Percentiles rank a stretch among this genome's conserved stretches.
Evolutionary conservation across 2,329 filamentous ascomycete genomes (phyloP).

Genomic region (Fusarium decemcellulare): DNA sequence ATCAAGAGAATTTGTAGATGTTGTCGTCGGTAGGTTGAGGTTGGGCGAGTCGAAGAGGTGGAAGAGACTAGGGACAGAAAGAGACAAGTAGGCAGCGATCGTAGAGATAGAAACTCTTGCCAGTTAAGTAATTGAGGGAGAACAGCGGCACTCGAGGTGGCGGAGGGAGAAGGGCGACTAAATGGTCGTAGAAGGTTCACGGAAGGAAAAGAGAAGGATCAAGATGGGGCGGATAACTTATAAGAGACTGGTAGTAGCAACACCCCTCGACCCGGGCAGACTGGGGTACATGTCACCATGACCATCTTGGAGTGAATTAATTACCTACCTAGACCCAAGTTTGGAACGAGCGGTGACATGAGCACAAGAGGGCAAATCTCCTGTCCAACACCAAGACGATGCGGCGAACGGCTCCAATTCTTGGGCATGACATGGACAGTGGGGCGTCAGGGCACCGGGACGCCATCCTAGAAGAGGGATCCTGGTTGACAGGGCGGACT

Average conservation of each 20-base stretch:
- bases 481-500: slow-evolving; percentile 49
- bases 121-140: slow-evolving; percentile 24
- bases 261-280: slow-evolving; percentile 40
- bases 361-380: slow-evolving; percentile 48
- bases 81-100: slow-evolving; percentile 3
- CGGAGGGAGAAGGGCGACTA: slow-evolving; percentile 41
- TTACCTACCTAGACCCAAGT: slow-evolving; percentile 46
- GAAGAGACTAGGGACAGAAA: slow-evolving; percentile 4
- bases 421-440: slow-evolving; percentile 48
- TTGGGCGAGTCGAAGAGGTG: not conserved
- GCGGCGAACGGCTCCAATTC: slow-evolving; percentile 48
- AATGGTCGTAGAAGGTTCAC: slow-evolving; percentile 46
- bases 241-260: slow-evolving; percentile 46
- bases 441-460: slow-evolving; percentile 44
- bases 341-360: slow-evolving; percentile 55
- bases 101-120: slow-evolving; percentile 13
- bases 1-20: slow-evolving; percentile 13
- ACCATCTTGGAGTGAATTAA: slow-evolving; percentile 47
- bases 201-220: slow-evolving; percentile 46
- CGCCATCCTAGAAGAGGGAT: slow-evolving; percentile 39
- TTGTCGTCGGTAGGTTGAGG: slow-evolving; percentile 25
- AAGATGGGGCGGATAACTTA: slow-evolving; percentile 53
- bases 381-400: slow-evolving; percentile 47
- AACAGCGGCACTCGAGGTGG: slow-evolving; percentile 26
- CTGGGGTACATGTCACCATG: slow-evolving; percentile 47